Evolutionary conservation across 1,139 yeast genomes (phyloP).

Genomic region (Zygotorulaspora mrakii): DNA sequence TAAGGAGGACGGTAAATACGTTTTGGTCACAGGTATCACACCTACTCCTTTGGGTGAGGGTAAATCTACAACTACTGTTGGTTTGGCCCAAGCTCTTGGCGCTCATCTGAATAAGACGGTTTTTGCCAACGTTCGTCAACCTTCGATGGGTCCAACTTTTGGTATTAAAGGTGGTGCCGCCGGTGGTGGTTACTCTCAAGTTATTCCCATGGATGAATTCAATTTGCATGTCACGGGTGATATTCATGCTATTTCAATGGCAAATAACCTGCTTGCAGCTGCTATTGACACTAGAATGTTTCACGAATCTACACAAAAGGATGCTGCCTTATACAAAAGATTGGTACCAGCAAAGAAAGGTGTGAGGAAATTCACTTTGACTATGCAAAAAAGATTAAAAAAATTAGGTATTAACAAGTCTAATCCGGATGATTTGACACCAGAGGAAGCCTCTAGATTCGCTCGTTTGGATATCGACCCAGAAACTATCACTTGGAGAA

Average conservation of each 20-base stretch:
- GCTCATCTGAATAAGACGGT: constrained; percentile 85
- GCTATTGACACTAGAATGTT: constrained; percentile 97
- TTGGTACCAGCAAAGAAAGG: constrained; percentile 88
- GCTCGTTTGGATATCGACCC: constrained; percentile 92
- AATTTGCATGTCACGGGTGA: constrained; percentile 98
- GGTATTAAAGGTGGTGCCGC: constrained; percentile 99
- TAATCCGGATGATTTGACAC: constrained; percentile 76
- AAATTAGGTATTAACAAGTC: constrained; percentile 80
- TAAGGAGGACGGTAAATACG: constrained; percentile 79
- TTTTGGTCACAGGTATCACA: constrained; percentile 93
- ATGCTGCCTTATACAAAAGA: constrained; percentile 80
- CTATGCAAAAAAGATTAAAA: constrained; percentile 72
- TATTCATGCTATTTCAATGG: constrained; percentile 94
- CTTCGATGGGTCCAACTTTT: constrained; percentile 98
- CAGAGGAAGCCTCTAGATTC: constrained; percentile 70
- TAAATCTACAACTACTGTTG: constrained; percentile 94
- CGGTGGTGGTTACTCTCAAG: constrained; percentile 98
- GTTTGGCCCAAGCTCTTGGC: constrained; percentile 92
- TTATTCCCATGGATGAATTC: constrained; percentile 98
- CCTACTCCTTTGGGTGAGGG: constrained; percentile 99
- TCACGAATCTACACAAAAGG: constrained; percentile 93
- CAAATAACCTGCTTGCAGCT: constrained; percentile 92
- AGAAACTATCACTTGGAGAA: constrained; percentile 89
- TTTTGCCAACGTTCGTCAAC: constrained; percentile 96
- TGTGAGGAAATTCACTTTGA: constrained; percentile 66